Base-by-base conservation (phyloP, 208 protist genomes). In the Trypanosoma rangeli region DNA sequence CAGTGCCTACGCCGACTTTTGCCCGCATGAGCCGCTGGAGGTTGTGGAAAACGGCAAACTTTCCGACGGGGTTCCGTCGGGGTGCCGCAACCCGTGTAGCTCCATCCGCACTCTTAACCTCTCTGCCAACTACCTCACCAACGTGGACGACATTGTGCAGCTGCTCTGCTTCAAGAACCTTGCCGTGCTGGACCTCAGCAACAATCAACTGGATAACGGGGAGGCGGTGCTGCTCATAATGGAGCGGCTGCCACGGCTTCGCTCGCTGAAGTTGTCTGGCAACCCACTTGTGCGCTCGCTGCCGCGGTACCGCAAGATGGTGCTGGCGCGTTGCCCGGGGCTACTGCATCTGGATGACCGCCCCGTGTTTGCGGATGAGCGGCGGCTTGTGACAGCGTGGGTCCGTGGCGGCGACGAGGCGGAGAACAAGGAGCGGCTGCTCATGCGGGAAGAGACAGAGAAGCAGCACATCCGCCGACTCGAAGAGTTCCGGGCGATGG, bases 261-360 rank as follows among this genome's bases (percentile, higher is more conserved):
- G 77, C 28, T 89, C 94, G 22, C 78, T 98, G 65, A 90, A 90
- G 70, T 80, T 98, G 31, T 86, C 76, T 10, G 94, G 94, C 64
- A 98, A 98, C 73, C 92, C 92, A 5, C 72, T 97, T 35, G 84
- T 95, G 26, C 78, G 88, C 28, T 85, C 80, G 0, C 70, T 97
- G 49, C 69, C 80, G 8, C 78, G 84, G 59, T 98, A 98, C 70
- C 85, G 97, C 54, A 97, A 97, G 78, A 84, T 73, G 0, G 70
- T 97, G 0, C 85, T 98, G 8, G 66, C 83, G 24, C 75, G 79
- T 9, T 91, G 86, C 44, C 64, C 70, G 28, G 20, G 39, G 8
- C 83, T 98, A 3, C 74, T 92, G 33, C 93, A 98, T 71, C 73
- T 98, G 20, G 97, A 98, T 65, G 94, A 98, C 33, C 81, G 89